Percentiles rank a stretch among this genome's conserved stretches.
Evolutionary conservation across 2,329 filamentous ascomycete genomes (phyloP).

Genomic region (Talaromyces sp.): DNA sequence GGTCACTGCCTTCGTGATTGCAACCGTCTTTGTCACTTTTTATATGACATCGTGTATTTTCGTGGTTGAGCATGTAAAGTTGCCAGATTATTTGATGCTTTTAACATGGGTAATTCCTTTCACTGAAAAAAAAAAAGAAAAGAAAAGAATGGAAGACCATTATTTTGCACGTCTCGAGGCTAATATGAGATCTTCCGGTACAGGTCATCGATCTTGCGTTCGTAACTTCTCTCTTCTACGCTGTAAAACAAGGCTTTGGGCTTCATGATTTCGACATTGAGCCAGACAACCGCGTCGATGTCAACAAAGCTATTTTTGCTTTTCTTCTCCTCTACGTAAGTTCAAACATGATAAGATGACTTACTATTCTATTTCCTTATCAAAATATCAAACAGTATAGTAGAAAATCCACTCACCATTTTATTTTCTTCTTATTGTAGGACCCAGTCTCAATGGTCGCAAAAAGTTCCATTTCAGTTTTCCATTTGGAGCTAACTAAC

Average conservation of each 20-base stretch:
- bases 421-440: slow-evolving; percentile 33
- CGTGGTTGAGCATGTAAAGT: slow-evolving; percentile 65
- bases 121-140: too few species aligned
- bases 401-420: too few species aligned
- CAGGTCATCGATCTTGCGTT: neutral
- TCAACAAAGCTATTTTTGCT: neutral
- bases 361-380: too few species aligned
- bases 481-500: slow-evolving; percentile 77
- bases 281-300: neutral
- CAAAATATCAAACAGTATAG: too few species aligned
- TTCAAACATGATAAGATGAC: too few species aligned
- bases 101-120: slow-evolving; percentile 59
- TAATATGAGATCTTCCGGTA: too few species aligned
- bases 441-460: slow-evolving; percentile 86
- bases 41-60: slow-evolving; percentile 66
- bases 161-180: too few species aligned
- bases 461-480: slow-evolving; percentile 87
- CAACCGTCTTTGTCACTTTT: slow-evolving; percentile 68
- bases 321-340: neutral
- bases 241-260: neutral
- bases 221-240: neutral
- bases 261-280: neutral
- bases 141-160: too few species aligned
- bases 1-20: slow-evolving; percentile 52
- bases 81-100: slow-evolving; percentile 78